A percentile compares a stretch with the other conserved stretches of the same genome.
phyloP scores from a whole-genome alignment of 2,329 filamentous ascomycete species.

The Claviceps quebecensis region DNA sequence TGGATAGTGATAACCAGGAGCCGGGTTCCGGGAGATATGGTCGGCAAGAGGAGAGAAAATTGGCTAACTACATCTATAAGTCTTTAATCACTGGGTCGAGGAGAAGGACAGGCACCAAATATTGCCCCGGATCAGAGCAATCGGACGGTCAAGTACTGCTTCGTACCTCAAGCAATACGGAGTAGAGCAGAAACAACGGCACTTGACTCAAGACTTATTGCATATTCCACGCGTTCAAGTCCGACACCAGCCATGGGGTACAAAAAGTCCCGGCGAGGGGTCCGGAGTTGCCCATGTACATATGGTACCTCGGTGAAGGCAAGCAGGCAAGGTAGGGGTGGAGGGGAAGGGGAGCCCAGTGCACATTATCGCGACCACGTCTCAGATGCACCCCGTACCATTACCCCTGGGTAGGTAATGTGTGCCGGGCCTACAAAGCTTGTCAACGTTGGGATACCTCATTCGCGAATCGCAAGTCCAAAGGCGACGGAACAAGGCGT shows the following conservation, averaged over 20 bases:
- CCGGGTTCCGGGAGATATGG: neutral
- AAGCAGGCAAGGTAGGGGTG: neutral
- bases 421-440: neutral
- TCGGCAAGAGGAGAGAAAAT: neutral
- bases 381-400: neutral
- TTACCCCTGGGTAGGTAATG: neutral
- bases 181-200: neutral
- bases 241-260: neutral
- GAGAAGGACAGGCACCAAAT: neutral
- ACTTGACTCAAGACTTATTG: neutral
- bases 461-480: neutral
- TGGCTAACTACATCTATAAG: neutral
- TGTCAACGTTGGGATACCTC: neutral
- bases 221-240: neutral
- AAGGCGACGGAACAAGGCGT: neutral
- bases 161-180: neutral
- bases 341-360: neutral
- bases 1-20: neutral
- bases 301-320: neutral
- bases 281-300: neutral
- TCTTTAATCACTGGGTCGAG: neutral
- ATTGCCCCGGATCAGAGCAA: neutral
- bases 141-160: neutral
- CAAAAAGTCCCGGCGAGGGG: constrained; percentile 2
- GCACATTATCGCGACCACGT: neutral